Percentiles rank a stretch among this genome's conserved stretches.
phyloP scores from a whole-genome alignment of 192 early-diverging fungal species.

The Dissophora globulifera region DNA sequence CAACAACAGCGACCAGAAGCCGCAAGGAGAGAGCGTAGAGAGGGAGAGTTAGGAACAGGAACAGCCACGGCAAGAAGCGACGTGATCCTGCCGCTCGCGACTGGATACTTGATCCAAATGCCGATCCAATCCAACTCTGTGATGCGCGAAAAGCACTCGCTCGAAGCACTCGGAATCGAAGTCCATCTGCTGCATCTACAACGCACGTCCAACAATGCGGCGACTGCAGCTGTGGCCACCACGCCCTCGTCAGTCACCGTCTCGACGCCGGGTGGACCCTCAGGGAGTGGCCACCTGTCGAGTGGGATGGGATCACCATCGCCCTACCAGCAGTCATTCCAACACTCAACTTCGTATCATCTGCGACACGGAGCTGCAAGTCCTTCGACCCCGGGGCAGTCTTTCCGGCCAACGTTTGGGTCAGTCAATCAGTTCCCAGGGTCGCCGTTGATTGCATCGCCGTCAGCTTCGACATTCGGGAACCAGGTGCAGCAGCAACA shows the following conservation, averaged over 20 bases:
- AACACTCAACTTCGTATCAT: constrained; percentile 27
- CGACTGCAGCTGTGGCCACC: neutral
- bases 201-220: constrained; percentile 2
- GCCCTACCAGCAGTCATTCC: constrained; percentile 12
- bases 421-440: constrained; percentile 6
- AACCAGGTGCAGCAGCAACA: too few relatives aligned
- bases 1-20: neutral
- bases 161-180: constrained; percentile 57
- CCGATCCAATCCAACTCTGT: constrained; percentile 54
- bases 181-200: constrained; percentile 50
- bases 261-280: neutral
- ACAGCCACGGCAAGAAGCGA: constrained; percentile 4
- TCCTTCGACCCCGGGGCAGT: constrained; percentile 6
- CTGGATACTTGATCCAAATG: constrained; percentile 59
- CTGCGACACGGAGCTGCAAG: constrained; percentile 9
- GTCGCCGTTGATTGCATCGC: constrained; percentile 15
- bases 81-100: constrained; percentile 61
- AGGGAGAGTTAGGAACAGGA: too few relatives aligned
- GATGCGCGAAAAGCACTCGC: constrained; percentile 55
- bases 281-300: neutral
- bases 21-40: too few relatives aligned
- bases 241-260: neutral
- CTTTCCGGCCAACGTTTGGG: neutral
- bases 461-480: constrained; percentile 3
- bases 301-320: neutral